These are phyloP conservation scores for Beauveria sp. DNA, from an alignment of 2,329 filamentous ascomycete genomes.

Conservation along the genomic window DNA sequence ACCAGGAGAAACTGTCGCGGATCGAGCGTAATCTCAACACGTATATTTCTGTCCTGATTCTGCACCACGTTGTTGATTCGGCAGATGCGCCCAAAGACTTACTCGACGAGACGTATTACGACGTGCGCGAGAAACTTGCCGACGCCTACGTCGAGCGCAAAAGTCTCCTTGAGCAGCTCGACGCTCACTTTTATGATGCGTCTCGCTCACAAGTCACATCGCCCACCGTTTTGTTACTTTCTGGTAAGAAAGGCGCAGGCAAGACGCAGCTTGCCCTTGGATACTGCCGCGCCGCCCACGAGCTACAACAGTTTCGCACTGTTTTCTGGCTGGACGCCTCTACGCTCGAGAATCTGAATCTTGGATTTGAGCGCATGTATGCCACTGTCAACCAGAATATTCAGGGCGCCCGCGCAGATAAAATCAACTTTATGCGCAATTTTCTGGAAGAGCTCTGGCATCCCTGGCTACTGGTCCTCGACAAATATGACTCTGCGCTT, in stretches of 20 bases:
- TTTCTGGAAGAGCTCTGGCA: conserved; percentile 7
- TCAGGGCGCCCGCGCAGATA: neutral
- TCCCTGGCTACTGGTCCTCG: conserved; percentile 2
- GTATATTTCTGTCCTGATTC: conserved; percentile 7
- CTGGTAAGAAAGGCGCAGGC: neutral
- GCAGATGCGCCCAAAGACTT: conserved; percentile 3
- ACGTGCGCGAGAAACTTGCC: neutral
- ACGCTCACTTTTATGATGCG: neutral
- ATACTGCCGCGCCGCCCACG: neutral
- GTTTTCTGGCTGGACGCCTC: conserved; percentile 8
- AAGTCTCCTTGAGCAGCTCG: neutral
- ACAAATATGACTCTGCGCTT: conserved; percentile 5
- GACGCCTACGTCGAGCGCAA: neutral
- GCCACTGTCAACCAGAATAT: neutral
- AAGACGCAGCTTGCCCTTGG: conserved; percentile 8
- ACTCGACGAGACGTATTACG: conserved; percentile 1
- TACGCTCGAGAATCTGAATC: conserved; percentile 2
- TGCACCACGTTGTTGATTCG: conserved; percentile 8
- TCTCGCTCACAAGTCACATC: conserved; percentile 3
- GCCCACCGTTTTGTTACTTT: neutral
- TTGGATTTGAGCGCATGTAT: conserved; percentile 7
- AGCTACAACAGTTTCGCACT: conserved; percentile 7
- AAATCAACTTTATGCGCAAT: neutral
- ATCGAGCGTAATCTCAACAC: conserved; percentile 7
- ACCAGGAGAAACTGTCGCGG: conserved; percentile 4